These are phyloP conservation scores for Graphilbum sp. DNA, from an alignment of 2,329 filamentous ascomycete species.

Conservation along the genomic window DNA sequence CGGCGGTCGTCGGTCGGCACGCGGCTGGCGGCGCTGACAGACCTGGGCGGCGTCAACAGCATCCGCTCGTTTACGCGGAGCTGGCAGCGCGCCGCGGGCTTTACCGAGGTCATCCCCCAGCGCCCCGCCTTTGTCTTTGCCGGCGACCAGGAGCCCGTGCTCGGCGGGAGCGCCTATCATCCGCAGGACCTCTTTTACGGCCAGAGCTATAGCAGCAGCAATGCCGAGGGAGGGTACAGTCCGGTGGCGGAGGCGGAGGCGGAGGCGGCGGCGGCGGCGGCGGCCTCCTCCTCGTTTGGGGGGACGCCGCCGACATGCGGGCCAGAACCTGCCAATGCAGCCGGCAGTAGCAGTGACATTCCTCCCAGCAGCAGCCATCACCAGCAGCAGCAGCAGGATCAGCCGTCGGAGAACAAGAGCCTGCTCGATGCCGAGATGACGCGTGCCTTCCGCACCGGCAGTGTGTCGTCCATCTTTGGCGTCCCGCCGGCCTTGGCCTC, in stretches of 20 bases:
- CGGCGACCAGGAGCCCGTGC: slow-evolving; percentile 33
- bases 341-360: too few relatives aligned
- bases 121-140: slow-evolving; percentile 56
- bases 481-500: slow-evolving; percentile 46
- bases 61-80: slow-evolving; percentile 86
- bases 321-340: too few relatives aligned
- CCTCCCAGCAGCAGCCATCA: too few relatives aligned
- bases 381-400: slow-evolving; percentile 1
- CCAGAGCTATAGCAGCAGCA: slow-evolving; percentile 25
- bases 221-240: too few relatives aligned
- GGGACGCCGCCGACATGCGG: too few relatives aligned
- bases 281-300: too few relatives aligned
- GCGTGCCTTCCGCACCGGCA: slow-evolving; percentile 16
- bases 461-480: slow-evolving; percentile 35
- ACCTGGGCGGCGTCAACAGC: slow-evolving; percentile 83
- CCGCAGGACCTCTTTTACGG: too few relatives aligned
- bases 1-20: slow-evolving; percentile 30
- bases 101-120: slow-evolving; percentile 73
- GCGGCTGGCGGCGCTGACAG: slow-evolving; percentile 39
- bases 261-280: neutral
- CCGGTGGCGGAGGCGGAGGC: too few relatives aligned
- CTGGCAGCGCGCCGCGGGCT: slow-evolving; percentile 80
- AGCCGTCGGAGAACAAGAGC: slow-evolving; percentile 25
- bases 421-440: slow-evolving; percentile 23
- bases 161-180: slow-evolving; percentile 14